Evolutionary conservation across 2,329 filamentous ascomycete genomes (phyloP).

Genomic region (Neonectria magnoliae): DNA sequence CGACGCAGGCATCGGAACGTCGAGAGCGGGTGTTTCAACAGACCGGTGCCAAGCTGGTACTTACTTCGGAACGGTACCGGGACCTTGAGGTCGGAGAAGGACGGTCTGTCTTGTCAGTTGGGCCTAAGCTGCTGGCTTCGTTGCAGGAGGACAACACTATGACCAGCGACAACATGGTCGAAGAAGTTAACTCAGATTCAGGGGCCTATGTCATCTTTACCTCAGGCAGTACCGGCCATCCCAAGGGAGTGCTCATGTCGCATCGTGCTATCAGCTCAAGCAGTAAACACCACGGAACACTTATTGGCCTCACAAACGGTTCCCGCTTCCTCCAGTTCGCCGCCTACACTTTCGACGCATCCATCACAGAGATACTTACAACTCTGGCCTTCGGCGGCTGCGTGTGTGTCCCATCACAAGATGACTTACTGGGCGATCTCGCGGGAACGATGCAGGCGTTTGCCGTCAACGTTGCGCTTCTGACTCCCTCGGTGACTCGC

Average conservation of each 20-base stretch:
- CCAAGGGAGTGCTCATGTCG: slow-evolving; percentile 24
- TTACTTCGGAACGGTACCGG: slow-evolving; percentile 3
- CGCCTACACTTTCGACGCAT: slow-evolving; percentile 22
- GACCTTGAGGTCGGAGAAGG: slow-evolving; percentile 9
- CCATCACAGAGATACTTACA: slow-evolving; percentile 21
- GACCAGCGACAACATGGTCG: neutral
- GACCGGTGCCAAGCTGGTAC: neutral
- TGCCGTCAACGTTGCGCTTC: slow-evolving; percentile 14
- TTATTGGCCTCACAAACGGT: slow-evolving; percentile 1
- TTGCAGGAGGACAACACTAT: neutral
- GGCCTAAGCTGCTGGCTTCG: slow-evolving; percentile 4
- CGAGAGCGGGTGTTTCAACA: neutral
- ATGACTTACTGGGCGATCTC: slow-evolving; percentile 6
- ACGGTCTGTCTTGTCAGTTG: slow-evolving; percentile 5
- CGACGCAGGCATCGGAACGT: neutral
- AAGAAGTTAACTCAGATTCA: slow-evolving; percentile 4
- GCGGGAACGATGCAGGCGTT: neutral
- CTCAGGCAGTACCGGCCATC: slow-evolving; percentile 5
- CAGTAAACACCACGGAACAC: slow-evolving; percentile 10
- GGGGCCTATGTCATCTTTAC: slow-evolving; percentile 2
- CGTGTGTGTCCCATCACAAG: slow-evolving; percentile 13
- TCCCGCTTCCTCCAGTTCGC: slow-evolving; percentile 23
- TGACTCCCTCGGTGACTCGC: slow-evolving; percentile 17
- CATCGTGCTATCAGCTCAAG: slow-evolving; percentile 16
- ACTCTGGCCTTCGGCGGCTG: slow-evolving; percentile 18